Percentiles rank a stretch among this genome's conserved stretches.
Conservation (phyloP, 371 early-diverging fungal species). For the Mortierella polycephala region DNA sequence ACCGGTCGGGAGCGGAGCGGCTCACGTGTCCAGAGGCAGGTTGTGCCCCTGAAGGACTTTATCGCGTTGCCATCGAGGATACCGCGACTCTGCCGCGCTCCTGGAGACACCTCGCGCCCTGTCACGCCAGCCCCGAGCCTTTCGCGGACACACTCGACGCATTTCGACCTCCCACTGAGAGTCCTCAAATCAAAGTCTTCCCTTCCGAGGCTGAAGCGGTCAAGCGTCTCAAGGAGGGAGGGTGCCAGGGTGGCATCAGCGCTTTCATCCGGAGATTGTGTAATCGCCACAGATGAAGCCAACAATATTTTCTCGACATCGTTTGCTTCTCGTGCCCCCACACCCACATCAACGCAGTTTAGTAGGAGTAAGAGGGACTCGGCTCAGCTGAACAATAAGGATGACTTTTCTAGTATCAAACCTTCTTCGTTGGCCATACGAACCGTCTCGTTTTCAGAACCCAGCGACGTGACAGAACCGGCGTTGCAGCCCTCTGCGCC, state of each 20-base stretch:
- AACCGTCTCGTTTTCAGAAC: slow-evolving; percentile 36
- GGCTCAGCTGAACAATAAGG: slow-evolving; percentile 6
- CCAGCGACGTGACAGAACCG: background rate
- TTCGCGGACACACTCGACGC: slow-evolving; percentile 33
- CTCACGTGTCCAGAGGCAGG: slow-evolving; percentile 37
- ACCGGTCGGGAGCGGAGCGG: slow-evolving; percentile 33
- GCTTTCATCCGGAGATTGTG: background rate
- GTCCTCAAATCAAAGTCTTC: slow-evolving; percentile 34
- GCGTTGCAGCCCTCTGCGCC: background rate
- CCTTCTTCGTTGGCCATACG: slow-evolving; percentile 32
- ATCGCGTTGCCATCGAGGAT: slow-evolving; percentile 40
- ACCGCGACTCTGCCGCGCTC: slow-evolving; percentile 35
- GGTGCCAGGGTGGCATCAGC: slow-evolving; percentile 1
- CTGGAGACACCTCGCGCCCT: slow-evolving; percentile 31
- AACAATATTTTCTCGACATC: slow-evolving; percentile 8
- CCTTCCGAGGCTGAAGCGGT: slow-evolving; percentile 36
- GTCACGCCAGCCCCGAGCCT: slow-evolving; percentile 36
- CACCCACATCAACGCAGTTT: slow-evolving; percentile 13
- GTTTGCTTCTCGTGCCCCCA: slow-evolving; percentile 19
- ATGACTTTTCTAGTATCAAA: slow-evolving; percentile 32
- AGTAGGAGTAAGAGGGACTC: slow-evolving; percentile 18
- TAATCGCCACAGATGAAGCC: slow-evolving; percentile 2
- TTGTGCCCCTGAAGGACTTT: slow-evolving; percentile 51
- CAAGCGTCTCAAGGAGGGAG: slow-evolving; percentile 14
- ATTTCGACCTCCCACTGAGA: slow-evolving; percentile 30